These are phyloP conservation scores for Globisporangium alternatum DNA, from an alignment of 352 stramenopile genomes.

Conservation along the genomic window DNA sequence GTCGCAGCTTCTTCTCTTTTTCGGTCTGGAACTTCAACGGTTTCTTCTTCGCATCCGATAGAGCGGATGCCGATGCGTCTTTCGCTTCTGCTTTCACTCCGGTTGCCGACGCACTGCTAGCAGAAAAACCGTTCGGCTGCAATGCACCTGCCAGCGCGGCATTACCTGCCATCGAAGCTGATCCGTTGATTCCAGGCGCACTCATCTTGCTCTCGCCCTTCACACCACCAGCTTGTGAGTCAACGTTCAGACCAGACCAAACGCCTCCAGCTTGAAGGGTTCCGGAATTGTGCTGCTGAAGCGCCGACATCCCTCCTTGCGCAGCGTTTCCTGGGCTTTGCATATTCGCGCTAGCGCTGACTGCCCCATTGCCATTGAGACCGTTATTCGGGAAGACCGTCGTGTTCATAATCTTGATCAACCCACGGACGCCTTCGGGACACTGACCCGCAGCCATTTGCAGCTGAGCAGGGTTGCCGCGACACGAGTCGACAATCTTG, in stretches of 20 bases:
- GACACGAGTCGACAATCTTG: slow-evolving; percentile 84
- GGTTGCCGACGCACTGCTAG: not conserved
- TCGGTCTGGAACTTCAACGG: slow-evolving; percentile 74
- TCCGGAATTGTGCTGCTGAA: slow-evolving; percentile 19
- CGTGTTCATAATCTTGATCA: slow-evolving; percentile 91
- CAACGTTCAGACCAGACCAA: slow-evolving; percentile 5
- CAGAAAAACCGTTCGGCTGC: slow-evolving; percentile 5
- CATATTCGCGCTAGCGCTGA: slow-evolving; percentile 7
- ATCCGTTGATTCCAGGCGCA: not conserved
- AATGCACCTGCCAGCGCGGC: not conserved
- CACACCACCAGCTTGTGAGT: slow-evolving; percentile 9
- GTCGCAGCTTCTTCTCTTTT: slow-evolving; percentile 84
- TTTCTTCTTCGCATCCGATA: slow-evolving; percentile 66
- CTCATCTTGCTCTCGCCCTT: slow-evolving; percentile 19
- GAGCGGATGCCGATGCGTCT: not conserved
- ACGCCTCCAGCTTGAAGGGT: slow-evolving; percentile 11
- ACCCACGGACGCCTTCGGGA: slow-evolving; percentile 64
- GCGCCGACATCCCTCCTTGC: slow-evolving; percentile 4
- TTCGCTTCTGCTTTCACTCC: slow-evolving; percentile 16
- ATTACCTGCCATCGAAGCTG: slow-evolving; percentile 5
- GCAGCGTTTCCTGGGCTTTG: not conserved
- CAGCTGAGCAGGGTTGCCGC: slow-evolving; percentile 67
- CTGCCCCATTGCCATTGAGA: slow-evolving; percentile 27
- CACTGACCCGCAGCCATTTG: slow-evolving; percentile 68
- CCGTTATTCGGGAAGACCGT: slow-evolving; percentile 28